These are phyloP conservation scores for Kazachstania sp. DNA, from an alignment of 1,139 yeast species.

Conservation along the genomic window DNA sequence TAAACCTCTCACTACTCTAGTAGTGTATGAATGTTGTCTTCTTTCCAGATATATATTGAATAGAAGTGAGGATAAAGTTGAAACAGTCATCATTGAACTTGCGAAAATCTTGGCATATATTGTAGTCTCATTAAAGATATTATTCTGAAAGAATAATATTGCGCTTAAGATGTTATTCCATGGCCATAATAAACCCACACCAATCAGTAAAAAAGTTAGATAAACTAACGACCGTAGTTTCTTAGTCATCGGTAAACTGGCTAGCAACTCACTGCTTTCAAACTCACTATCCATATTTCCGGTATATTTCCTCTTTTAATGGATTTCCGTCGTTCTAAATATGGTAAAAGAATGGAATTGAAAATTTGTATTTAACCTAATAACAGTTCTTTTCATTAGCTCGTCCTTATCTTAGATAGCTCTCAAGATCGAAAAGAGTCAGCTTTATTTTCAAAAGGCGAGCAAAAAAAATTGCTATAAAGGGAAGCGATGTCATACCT, in stretches of 20 bases:
- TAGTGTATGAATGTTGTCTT: slow-evolving; percentile 57
- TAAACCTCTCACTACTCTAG: slow-evolving; percentile 54
- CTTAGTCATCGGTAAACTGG: slow-evolving; percentile 3
- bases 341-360: too few relatives aligned
- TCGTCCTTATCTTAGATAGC: too few relatives aligned
- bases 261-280: neutral
- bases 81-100: slow-evolving; percentile 83
- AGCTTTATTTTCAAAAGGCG: neutral
- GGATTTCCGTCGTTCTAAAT: neutral
- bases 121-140: slow-evolving; percentile 49
- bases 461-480: too few relatives aligned
- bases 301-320: neutral
- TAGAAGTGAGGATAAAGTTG: slow-evolving; percentile 61
- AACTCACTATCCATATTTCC: neutral
- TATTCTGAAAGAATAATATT: slow-evolving; percentile 61
- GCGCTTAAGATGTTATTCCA: slow-evolving; percentile 93
- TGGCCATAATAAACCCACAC: slow-evolving; percentile 83
- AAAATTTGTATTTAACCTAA: too few relatives aligned
- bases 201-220: slow-evolving; percentile 57
- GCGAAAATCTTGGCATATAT: slow-evolving; percentile 54
- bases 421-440: neutral
- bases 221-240: slow-evolving; percentile 38
- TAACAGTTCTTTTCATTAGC: too few relatives aligned
- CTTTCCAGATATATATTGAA: slow-evolving; percentile 60
- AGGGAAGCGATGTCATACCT: too few relatives aligned